phyloP scores from a whole-genome alignment of 2,329 filamentous ascomycete genomes.

The Colletotrichum shisoi region DNA sequence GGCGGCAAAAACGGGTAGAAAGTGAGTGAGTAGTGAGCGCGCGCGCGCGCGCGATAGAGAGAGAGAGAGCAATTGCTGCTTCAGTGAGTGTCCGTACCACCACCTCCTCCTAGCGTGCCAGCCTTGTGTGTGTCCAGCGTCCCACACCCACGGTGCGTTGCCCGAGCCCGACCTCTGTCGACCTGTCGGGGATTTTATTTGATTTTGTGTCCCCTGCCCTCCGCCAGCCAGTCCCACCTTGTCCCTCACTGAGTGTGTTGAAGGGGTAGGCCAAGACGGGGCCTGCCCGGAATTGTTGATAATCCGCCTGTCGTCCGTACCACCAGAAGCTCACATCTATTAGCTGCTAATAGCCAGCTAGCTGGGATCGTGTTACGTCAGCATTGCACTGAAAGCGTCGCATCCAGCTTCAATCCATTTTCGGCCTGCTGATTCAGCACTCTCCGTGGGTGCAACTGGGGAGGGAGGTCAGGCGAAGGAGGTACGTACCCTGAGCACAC shows the following conservation, averaged over 20 bases:
- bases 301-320: background rate
- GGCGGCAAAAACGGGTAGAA: too few relatives aligned
- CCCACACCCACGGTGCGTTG: conserved; percentile 19
- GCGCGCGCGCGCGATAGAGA: too few relatives aligned
- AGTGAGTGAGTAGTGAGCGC: too few relatives aligned
- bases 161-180: conserved; percentile 17
- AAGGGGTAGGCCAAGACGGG: conserved; percentile 82
- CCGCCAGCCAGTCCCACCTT: conserved; percentile 72
- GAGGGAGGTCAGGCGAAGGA: conserved; percentile 8
- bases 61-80: background rate
- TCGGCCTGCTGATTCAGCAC: conserved; percentile 15
- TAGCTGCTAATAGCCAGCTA: background rate
- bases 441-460: background rate
- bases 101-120: background rate
- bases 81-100: background rate
- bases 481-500: conserved; percentile 20
- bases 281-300: conserved; percentile 57
- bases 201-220: conserved; percentile 25
- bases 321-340: background rate
- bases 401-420: background rate
- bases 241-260: conserved; percentile 48
- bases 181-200: conserved; percentile 34
- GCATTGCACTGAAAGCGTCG: background rate
- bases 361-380: background rate
- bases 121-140: conserved; percentile 13